Evolutionary conservation across 2,329 filamentous ascomycete genomes (phyloP), one percentile per base, ranked within the genome.

Genomic region (Stenocarpella maydis): DNA sequence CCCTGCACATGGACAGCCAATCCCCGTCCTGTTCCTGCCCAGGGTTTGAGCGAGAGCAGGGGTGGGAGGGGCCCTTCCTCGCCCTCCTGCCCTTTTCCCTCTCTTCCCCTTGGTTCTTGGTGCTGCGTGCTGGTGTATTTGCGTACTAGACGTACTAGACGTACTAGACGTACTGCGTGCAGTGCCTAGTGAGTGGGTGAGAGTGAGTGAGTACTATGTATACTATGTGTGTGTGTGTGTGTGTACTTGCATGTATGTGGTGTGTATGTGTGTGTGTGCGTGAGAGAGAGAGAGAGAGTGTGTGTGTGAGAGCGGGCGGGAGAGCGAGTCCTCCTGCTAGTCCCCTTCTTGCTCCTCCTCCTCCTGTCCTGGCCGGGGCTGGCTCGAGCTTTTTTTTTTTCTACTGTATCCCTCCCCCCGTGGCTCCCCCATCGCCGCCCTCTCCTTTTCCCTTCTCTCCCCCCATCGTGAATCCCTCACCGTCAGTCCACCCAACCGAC

Each of bases 381-480:
- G 45, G 54, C 66, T 52, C 55, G 54, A 63, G 53, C 66, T 41
- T 39, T 41, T 49, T 49, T 65, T 55, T 45, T 47, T 67, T 67
- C 65, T 67, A 58, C 52, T 49, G 54, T 58, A 55, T 67, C 53
- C 53, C 37, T 34, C 50, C 65, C 49, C 65, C 65, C 65, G 53
- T 52, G 39, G 47, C 61, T 50, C 47, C 39, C 45, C 45, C 53
- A 45, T 49, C 52, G 58, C 31, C 65, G 53, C 49, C 73, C 71
- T 65, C 68, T 73, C 43, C 65, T 68, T 69, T 60, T 72, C 73
- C 73, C 74, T 73, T 76, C 72, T 73, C 72, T 71, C 69, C 72
- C n/a, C 71, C 69, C 61, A 69, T 69, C 66, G 65, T 65, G 54
- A 68, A 64, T 70, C 43, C 67, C 63, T 69, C 70, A 71, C 70